Percentiles rank a stretch among this genome's conserved stretches.
Evolutionary conservation across 2,329 filamentous ascomycete species (phyloP).

Genomic region (Aspergillus sergii): DNA sequence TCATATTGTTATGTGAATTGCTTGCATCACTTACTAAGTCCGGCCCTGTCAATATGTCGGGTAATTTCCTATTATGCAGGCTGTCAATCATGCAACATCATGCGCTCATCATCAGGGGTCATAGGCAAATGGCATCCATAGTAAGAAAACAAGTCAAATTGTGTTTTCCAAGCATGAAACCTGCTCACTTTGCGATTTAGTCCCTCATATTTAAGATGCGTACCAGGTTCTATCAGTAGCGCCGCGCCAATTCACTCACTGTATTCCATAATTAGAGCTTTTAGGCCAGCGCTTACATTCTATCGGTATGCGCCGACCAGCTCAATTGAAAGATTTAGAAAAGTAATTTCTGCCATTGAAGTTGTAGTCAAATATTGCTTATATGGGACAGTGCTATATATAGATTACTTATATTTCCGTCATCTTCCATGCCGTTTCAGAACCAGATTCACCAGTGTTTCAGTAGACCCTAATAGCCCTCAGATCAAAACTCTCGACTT

Average conservation of each 20-base stretch:
- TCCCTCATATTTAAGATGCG: background rate
- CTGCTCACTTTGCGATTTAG: background rate
- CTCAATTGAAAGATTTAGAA: background rate
- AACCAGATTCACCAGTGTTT: background rate
- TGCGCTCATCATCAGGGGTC: background rate
- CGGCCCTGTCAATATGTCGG: background rate
- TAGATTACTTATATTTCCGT: background rate
- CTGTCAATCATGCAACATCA: background rate
- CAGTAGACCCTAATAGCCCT: background rate
- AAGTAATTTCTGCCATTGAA: background rate
- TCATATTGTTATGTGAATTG: background rate
- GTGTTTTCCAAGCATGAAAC: background rate
- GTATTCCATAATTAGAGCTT: background rate
- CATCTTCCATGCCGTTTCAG: background rate
- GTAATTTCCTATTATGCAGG: background rate
- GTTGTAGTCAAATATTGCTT: background rate
- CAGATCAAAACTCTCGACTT: conserved; percentile 69
- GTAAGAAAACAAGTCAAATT: background rate
- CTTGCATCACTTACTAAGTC: background rate
- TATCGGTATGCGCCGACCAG: background rate
- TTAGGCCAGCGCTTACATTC: background rate
- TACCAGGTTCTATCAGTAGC: background rate
- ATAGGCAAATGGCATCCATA: too few species aligned
- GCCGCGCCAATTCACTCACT: background rate
- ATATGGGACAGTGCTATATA: background rate